Conservation (phyloP, 176 grass and related monocot genomes). For the Rhynchospora breviuscula region DNA sequence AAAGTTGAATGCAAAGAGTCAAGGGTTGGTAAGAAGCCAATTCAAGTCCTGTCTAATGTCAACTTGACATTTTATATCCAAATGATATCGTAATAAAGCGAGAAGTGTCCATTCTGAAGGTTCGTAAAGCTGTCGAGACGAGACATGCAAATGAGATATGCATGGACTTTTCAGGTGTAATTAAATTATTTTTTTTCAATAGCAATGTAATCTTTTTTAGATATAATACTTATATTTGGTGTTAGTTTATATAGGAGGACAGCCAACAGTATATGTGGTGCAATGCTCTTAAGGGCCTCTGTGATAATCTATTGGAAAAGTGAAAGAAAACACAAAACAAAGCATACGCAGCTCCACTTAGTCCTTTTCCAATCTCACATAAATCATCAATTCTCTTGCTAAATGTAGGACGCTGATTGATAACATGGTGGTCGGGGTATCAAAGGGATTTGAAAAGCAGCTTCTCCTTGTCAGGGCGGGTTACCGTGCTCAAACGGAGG, state of each 20-base stretch:
- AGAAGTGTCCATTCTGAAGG: slow-evolving; percentile 62
- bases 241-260: background rate
- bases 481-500: slow-evolving; percentile 73
- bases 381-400: background rate
- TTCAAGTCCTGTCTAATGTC: slow-evolving; percentile 77
- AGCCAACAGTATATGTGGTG: background rate
- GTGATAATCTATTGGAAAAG: too few species aligned
- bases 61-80: slow-evolving; percentile 68
- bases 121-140: slow-evolving; percentile 65
- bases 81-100: slow-evolving; percentile 62
- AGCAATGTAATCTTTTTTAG: background rate
- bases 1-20: slow-evolving; percentile 93
- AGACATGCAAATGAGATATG: slow-evolving; percentile 83
- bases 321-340: background rate
- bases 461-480: slow-evolving; percentile 84
- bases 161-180: slow-evolving; percentile 97
- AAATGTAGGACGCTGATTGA: slow-evolving; percentile 71
- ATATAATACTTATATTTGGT: background rate
- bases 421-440: slow-evolving; percentile 88
- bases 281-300: too few species aligned
- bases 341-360: background rate
- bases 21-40: slow-evolving; percentile 83
- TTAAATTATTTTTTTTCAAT: background rate
- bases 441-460: slow-evolving; percentile 88
- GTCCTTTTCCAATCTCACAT: background rate